Conservation (phyloP, 768 basidiomycete genomes). For the Pleurotus pulmonarius region DNA sequence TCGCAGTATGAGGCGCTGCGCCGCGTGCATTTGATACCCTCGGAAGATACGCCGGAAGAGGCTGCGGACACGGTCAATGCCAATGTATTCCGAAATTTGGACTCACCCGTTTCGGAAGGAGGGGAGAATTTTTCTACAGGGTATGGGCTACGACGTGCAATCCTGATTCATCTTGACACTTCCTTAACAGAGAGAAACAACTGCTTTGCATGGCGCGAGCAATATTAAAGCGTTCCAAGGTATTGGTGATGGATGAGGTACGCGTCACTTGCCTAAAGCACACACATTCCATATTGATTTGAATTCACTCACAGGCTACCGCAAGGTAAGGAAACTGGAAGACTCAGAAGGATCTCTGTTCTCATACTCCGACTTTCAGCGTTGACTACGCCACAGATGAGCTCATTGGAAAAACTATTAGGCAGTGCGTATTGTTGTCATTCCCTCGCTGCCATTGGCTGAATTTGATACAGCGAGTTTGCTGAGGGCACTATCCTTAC, state of each 20-base stretch:
- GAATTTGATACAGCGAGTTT: conserved; percentile 51
- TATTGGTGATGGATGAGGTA: conserved; percentile 85
- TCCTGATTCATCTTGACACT: background rate
- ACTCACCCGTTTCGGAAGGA: conserved; percentile 74
- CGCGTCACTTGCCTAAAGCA: conserved; percentile 11
- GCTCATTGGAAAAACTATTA: conserved; percentile 76
- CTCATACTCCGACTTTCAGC: conserved; percentile 23
- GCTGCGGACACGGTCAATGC: conserved; percentile 50
- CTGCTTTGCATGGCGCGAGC: conserved; percentile 87
- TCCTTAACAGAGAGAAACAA: conserved; percentile 58
- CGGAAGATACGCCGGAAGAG: conserved; percentile 45
- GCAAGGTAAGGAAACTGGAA: conserved; percentile 43
- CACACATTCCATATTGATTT: conserved; percentile 5
- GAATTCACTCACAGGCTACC: conserved; percentile 45
- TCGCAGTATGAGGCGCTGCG: conserved; percentile 76
- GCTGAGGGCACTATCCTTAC: conserved; percentile 79
- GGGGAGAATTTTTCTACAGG: conserved; percentile 90
- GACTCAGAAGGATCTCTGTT: background rate
- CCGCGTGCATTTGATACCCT: conserved; percentile 75
- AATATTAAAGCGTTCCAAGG: conserved; percentile 72
- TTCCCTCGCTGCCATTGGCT: background rate
- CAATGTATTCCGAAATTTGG: conserved; percentile 75
- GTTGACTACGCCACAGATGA: conserved; percentile 90
- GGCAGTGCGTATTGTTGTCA: conserved; percentile 49
- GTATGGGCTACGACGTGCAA: conserved; percentile 29